phyloP scores from a whole-genome alignment of 768 basidiomycete genomes.

The Xerocomellus amylosporus region DNA sequence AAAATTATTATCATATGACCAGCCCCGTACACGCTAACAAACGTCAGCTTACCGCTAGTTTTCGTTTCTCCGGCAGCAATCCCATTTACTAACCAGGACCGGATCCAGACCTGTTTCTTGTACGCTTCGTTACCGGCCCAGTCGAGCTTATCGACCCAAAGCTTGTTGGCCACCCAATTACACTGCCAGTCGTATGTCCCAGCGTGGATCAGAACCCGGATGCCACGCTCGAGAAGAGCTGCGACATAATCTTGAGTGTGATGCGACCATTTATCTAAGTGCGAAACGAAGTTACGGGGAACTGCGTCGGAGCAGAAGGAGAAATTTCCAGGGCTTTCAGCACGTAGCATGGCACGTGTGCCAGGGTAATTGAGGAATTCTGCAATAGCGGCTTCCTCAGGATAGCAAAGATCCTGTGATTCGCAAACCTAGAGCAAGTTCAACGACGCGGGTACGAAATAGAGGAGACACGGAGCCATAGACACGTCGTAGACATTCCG shows the following conservation, averaged over 20 bases:
- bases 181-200: constrained; percentile 57
- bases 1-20: constrained; percentile 65
- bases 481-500: no score
- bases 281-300: constrained; percentile 44
- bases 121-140: constrained; percentile 59
- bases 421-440: no score
- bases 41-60: constrained; percentile 56
- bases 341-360: no score
- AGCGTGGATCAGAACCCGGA: constrained; percentile 53
- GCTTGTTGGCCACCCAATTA: constrained; percentile 65
- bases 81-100: constrained; percentile 56
- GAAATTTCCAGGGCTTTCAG: no score
- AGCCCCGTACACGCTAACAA: constrained; percentile 60
- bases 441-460: no score
- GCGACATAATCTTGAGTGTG: constrained; percentile 58
- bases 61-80: constrained; percentile 55
- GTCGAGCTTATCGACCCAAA: constrained; percentile 55
- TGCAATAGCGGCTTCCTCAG: no score
- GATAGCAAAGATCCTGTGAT: no score
- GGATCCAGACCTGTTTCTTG: constrained; percentile 37
- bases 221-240: constrained; percentile 51
- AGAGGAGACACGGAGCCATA: no score
- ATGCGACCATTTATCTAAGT: constrained; percentile 58
- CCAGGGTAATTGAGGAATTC: no score
- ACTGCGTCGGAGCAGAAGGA: no score